Percentiles rank a stretch among this genome's conserved stretches.
Evolutionary conservation across 495 filamentous ascomycete species (phyloP).

Genomic region (Viridothelium virens): DNA sequence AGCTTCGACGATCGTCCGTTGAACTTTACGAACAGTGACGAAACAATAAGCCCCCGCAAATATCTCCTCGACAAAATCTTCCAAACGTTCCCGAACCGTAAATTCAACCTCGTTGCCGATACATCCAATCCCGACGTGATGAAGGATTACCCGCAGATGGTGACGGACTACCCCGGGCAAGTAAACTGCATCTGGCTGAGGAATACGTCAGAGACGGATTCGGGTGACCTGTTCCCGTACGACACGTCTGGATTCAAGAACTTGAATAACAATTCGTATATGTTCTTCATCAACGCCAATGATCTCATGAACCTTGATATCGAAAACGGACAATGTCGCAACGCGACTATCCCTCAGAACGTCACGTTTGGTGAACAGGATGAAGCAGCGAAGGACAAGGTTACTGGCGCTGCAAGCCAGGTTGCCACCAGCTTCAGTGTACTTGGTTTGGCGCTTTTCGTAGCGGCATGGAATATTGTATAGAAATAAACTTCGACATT

Average conservation of each 20-base stretch:
- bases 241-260: constrained; percentile 62
- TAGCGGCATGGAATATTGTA: background rate
- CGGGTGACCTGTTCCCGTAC: constrained; percentile 57
- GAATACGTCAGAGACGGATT: constrained; percentile 64
- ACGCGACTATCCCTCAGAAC: constrained; percentile 54
- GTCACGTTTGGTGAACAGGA: constrained; percentile 62
- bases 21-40: constrained; percentile 66
- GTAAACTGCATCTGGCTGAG: constrained; percentile 73
- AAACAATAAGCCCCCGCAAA: constrained; percentile 61
- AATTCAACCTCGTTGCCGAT: constrained; percentile 69
- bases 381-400: constrained; percentile 5
- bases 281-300: constrained; percentile 69
- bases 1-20: constrained; percentile 70
- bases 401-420: background rate
- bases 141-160: constrained; percentile 62
- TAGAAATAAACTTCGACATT: background rate
- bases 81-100: constrained; percentile 63
- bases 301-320: constrained; percentile 63
- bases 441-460: background rate
- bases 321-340: constrained; percentile 60
- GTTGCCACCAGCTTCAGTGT: background rate
- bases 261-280: constrained; percentile 55
- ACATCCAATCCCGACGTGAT: constrained; percentile 73
- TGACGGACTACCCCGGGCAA: constrained; percentile 54
- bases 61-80: constrained; percentile 62